Percentiles rank a stretch among this genome's conserved stretches.
These are phyloP conservation scores for Nakazawaea ambrosiae DNA, from an alignment of 805 yeast genomes.

Conservation along the genomic window DNA sequence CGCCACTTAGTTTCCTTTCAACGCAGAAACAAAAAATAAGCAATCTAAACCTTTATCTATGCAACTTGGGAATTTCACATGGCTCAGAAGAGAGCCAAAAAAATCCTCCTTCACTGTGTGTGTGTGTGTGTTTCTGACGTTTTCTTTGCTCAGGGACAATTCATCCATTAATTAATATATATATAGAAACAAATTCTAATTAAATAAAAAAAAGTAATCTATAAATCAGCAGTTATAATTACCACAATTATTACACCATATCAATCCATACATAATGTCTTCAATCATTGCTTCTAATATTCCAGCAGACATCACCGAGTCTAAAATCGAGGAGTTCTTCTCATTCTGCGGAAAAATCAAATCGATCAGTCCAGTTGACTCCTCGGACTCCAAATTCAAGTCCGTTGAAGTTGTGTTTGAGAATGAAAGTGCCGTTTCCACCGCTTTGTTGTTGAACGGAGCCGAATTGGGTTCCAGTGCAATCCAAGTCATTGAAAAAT, in stretches of 20 bases:
- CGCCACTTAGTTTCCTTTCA: no score
- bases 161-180: no score
- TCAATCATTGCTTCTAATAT: slow-evolving; percentile 52
- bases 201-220: no score
- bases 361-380: slow-evolving; percentile 24
- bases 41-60: no score
- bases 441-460: slow-evolving; percentile 65
- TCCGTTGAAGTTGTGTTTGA: slow-evolving; percentile 47
- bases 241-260: neutral
- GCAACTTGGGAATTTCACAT: no score
- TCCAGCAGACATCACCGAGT: slow-evolving; percentile 39
- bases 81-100: no score
- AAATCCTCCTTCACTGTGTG: no score
- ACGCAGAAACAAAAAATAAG: no score
- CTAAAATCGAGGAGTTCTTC: slow-evolving; percentile 59
- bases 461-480: slow-evolving; percentile 61
- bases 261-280: slow-evolving; percentile 8
- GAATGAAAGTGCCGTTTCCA: slow-evolving; percentile 53
- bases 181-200: no score
- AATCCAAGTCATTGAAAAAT: slow-evolving; percentile 37
- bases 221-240: no score
- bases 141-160: no score
- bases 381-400: slow-evolving; percentile 25
- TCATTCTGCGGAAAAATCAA: slow-evolving; percentile 62
- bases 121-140: no score